Evolutionary conservation across 78 protist species (phyloP), one percentile per base, ranked within the genome.

Genomic region (Dictyostelium firmibasis): DNA sequence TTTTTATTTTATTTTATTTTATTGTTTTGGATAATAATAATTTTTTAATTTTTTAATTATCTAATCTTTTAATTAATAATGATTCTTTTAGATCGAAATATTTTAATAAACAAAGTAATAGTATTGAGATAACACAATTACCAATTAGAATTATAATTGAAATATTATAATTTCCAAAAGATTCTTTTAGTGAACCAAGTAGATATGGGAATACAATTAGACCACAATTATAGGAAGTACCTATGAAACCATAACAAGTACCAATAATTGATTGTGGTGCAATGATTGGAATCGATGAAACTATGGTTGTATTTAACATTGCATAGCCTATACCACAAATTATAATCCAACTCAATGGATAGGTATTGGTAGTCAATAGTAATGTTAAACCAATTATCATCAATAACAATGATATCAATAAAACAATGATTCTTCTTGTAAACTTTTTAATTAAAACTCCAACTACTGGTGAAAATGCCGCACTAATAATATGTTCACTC

Each of bases 311-410:
- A 50, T 89, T 89, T 70, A 89, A 64, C 11, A 89, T 23, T 33
- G 86, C 31, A 33, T 89, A 89, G 47, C 94, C 94, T 16, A 89
- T 18, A 33, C 94, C 94, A 81, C 82, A 62, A 8, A 88, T 31
- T 23, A 88, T 60, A 14, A 88, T 79, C 86, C 86, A 88, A 1
- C 69, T 33, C 0, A 88, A 36, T 38, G 93, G 93, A 20, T 31
- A 60, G 8, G 67, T 14, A 64, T 76, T 44, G 0, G 93, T 88
- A 5, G 33, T 27, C 25, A 41, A 43, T 31, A 88, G 50, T 9
- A 78, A 44, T 25, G 50, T 18, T 25, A 88, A 20, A 16, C 93
- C 93, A 20, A 38, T 27, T 6, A 64, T 36, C 62, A 88, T 13
- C 0, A 88, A 44, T 14, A 79, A 6, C 29, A 88, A 10, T 31